Evolutionary conservation across 129 eudicot species (phyloP), one percentile per base, ranked within the genome.

Genomic region (Smallanthus sonchifolius): DNA sequence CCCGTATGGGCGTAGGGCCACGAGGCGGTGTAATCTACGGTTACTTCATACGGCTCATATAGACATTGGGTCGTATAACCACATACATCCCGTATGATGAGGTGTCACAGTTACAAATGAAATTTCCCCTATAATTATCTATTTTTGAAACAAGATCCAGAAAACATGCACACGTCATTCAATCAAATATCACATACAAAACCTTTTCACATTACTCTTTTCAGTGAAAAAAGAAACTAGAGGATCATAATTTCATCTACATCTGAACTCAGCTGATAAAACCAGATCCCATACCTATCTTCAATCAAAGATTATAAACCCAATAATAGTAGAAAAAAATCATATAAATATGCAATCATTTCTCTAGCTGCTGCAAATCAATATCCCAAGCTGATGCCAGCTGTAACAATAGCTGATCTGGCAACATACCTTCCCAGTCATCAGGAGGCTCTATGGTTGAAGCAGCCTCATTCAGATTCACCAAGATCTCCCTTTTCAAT

Each of bases 341-440:
- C 15, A 40, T 43, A 70, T n/a, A 44, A 70, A 19, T 36, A 44
- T 48, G 60, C 60, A 68, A 67, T 52, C 77, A 91, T 77, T 91
- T 91, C 39, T 83, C 89, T 39, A 88, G 82, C 76, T 86, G 89
- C 57, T 88, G 89, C 69, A 94, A 76, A 84, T 95, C 95, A 20
- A 95, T 85, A 19, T 83, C 92, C 99, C 99, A 95, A 42, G 89
- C 88, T 2, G 97, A 85, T 37, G 96, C 99, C 79, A 95, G 75
- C 77, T 95, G 99, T 80, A 91, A 48, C 79, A 95, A 44, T 7
- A 95, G 90, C 67, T 95, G 99, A 55, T 95, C 94, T 39, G 99
- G 97, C 74, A 87, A 69, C 56, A 84, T 85, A 40, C 99, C 97
- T 85, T 95, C 97, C 99, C 99, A 95, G 73, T 91, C 97, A 67